Base-by-base conservation (phyloP, 2,329 filamentous ascomycete species). In the Trichophyton benhamiae region DNA sequence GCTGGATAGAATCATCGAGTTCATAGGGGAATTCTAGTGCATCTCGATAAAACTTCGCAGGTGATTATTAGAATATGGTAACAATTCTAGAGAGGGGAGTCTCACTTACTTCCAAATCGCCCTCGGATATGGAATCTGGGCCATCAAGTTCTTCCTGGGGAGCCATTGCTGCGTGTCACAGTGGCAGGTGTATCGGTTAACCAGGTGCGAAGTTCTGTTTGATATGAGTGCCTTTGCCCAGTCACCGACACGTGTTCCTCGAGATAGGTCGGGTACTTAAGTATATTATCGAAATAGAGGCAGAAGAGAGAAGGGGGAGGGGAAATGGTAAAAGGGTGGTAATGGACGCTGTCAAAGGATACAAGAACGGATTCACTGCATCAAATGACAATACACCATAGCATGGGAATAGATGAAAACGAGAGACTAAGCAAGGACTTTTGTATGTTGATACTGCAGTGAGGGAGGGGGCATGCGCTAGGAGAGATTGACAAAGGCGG, bases 1-100 rank as follows among this genome's bases (percentile, higher is more conserved):
- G 63, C n/a, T 57, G 57, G 15, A 57, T 60, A n/a, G 33, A 25
- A 30, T 52, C 36, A 36, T 55, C 52, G 33, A 55, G 17, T 17
- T 55, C 52, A 55, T 55, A 3, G 15, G 52, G 52, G n/a, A 55
- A 55, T 36, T 55, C 52, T 8, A 30, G 52, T 17, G 52, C 52
- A 38, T 55, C 52, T 38, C 52, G 52, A 36, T 20, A 55, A 15
- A 55, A 36, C 52, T 55, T 53, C 17, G 11, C 2, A 20, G 11
- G 27, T 15, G 5, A 17, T 22, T 55, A 17, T 55, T 55, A 55
- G 52, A 33, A 11, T 36, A 55, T 36, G 13, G 8, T 15, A 6
- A 17, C 8, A 15, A 27, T n/a, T n/a, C n/a, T 7, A 15, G 11
- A 52, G 46, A 25, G 46, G 22, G 22, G 20, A 11, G 33, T 4